Evolutionary conservation across 2,329 filamentous ascomycete species (phyloP), one percentile per base, ranked within the genome.

Genomic region (Furcasterigmium furcatum): DNA sequence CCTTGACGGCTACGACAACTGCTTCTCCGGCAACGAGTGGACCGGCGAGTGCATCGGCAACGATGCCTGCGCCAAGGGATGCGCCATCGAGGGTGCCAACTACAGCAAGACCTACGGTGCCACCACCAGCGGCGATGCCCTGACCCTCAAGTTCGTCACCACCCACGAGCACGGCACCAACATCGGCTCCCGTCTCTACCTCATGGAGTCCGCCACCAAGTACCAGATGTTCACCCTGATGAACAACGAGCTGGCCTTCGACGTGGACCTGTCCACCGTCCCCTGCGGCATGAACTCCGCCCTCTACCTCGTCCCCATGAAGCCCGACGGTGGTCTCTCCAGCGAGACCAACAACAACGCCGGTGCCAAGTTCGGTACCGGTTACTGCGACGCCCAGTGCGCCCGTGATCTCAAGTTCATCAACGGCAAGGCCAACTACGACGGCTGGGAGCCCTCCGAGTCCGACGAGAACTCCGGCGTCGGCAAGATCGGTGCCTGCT

Each of bases 221-320:
- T 84, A 84, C 58, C 61, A 81, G 61, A 68, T 75, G 52, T 76
- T 84, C 63, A 70, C 79, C 47, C 65, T 83, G 45, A 67, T 76
- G 45, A 76, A 76, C 63, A 68, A 77, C 55, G 80, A 85, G 58
- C 76, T 85, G 58, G 77, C 76, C n/a, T 82, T 85, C 48, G 79
- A 82, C 42, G 79, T 84, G 14, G 80, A 85, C 57, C 71, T 82
- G 36, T 82, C 79, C 38, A 72, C 74, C 48, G 68, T 84, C n/a
- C 75, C 55, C 14, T 85, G 82, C 54, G 82, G 82, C 43, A 62
- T 84, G 50, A 84, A 85, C 60, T 80, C 79, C 45, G 80, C 80
- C 21, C 62, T 84, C 8, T 58, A 58, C 38, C 54, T 58, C 36
- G 51, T 53, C 34, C 21, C 48, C 25, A 81, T 81, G 78, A 71